Conservation (phyloP, 1,284 basidiomycete species). For the Ustilago crameri region DNA sequence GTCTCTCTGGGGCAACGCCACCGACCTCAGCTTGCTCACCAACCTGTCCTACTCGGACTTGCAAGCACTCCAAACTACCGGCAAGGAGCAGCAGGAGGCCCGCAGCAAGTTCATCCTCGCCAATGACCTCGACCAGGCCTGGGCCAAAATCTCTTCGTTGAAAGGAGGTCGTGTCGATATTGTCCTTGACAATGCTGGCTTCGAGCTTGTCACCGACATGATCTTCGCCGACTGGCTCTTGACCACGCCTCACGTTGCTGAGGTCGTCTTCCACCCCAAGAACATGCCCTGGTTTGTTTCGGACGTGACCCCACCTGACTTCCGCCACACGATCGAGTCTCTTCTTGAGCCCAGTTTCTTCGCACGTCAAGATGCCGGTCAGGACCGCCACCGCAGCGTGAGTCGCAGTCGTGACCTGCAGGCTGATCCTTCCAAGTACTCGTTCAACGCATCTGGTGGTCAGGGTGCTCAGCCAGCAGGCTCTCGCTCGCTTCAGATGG, state of each 20-base stretch:
- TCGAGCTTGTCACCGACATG: slow-evolving; percentile 94
- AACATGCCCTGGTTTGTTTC: slow-evolving; percentile 67
- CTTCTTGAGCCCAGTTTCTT: slow-evolving; percentile 73
- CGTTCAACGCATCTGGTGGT: slow-evolving; percentile 33
- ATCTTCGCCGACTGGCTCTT: slow-evolving; percentile 87
- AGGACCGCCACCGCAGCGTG: slow-evolving; percentile 45
- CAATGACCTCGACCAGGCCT: slow-evolving; percentile 82
- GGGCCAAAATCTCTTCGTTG: slow-evolving; percentile 77
- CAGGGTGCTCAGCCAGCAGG: slow-evolving; percentile 21
- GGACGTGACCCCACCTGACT: slow-evolving; percentile 65
- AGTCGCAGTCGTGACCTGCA: slow-evolving; percentile 45
- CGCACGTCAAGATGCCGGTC: slow-evolving; percentile 54
- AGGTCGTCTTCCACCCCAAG: slow-evolving; percentile 67
- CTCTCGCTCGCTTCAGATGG: slow-evolving; percentile 46
- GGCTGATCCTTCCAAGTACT: slow-evolving; percentile 42
- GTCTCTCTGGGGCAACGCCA: slow-evolving; percentile 78
- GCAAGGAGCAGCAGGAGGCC: slow-evolving; percentile 69
- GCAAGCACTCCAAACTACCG: slow-evolving; percentile 81
- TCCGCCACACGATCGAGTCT: slow-evolving; percentile 69
- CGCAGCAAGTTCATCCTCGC: slow-evolving; percentile 78
- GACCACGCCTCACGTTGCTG: slow-evolving; percentile 51
- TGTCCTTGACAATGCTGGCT: slow-evolving; percentile 88
- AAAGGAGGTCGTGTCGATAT: slow-evolving; percentile 80
- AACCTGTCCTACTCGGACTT: slow-evolving; percentile 83
- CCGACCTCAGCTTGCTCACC: slow-evolving; percentile 83